These are phyloP conservation scores for Botrytis pseudocinerea DNA, from an alignment of 2,329 filamentous ascomycete genomes.

Conservation along the genomic window DNA sequence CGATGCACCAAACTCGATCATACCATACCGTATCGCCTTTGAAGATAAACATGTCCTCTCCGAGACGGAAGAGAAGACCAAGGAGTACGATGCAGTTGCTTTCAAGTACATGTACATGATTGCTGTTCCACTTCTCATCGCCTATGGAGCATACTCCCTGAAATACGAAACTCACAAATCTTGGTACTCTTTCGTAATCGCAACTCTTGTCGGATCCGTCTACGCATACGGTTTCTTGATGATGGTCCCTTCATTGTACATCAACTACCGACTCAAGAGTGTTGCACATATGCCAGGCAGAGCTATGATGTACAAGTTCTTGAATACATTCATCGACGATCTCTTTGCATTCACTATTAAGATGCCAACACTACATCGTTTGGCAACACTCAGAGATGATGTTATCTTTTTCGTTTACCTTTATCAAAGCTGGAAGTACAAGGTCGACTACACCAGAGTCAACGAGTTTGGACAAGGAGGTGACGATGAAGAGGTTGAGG, in stretches of 20 bases:
- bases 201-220: conserved; percentile 91
- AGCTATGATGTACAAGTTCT: conserved; percentile 97
- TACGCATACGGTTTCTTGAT: conserved; percentile 99
- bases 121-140: conserved; percentile 83
- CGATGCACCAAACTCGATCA: conserved; percentile 63
- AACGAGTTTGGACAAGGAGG: conserved; percentile 99
- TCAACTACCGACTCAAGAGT: conserved; percentile 96
- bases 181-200: conserved; percentile 96
- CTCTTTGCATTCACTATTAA: conserved; percentile 99
- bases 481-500: conserved; percentile 72
- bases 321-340: conserved; percentile 99
- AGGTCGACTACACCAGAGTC: conserved; percentile 84
- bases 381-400: conserved; percentile 91
- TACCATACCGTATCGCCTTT: conserved; percentile 81
- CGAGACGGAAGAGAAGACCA: conserved; percentile 94
- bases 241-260: conserved; percentile 97
- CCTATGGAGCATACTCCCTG: conserved; percentile 88
- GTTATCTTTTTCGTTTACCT: conserved; percentile 98
- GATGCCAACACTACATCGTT: conserved; percentile 91
- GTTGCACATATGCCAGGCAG: conserved; percentile 96
- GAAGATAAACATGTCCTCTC: conserved; percentile 97
- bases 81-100: conserved; percentile 96
- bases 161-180: conserved; percentile 95
- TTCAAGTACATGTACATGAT: conserved; percentile 96
- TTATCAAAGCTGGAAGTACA: conserved; percentile 93